Evolutionary conservation across 129 eudicot species (phyloP).

Genomic region (Helianthus annuus): HanXRQr2.0-SUNRISE NC_035444.2:1437697-1438196

Average conservation of each 20-base stretch:
- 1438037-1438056: slow-evolving; percentile 38
- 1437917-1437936: not conserved
- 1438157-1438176: not conserved
- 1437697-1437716: too few species aligned
- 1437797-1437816: too few species aligned
- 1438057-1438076: slow-evolving; percentile 25
- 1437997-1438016: slow-evolving; percentile 46
- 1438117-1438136: slow-evolving; percentile 30
- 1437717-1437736: too few species aligned
- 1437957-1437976: slow-evolving; percentile 25
- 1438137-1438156: not conserved
- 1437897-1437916: slow-evolving; percentile 1
- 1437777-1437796: too few species aligned
- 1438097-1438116: slow-evolving; percentile 41
- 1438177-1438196: not conserved
- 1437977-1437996: slow-evolving; percentile 39
- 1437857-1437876: slow-evolving; percentile 14
- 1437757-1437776: too few species aligned
- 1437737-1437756: too few species aligned
- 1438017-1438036: slow-evolving; percentile 39
- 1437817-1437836: not conserved
- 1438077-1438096: slow-evolving; percentile 28
- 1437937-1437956: slow-evolving; percentile 27
- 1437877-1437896: slow-evolving; percentile 1
- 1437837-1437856: slow-evolving; percentile 3